Percentiles rank a stretch among this genome's conserved stretches.
Conservation (phyloP, 2,329 filamentous ascomycete genomes). For the Xylaria hypoxylon region DNA sequence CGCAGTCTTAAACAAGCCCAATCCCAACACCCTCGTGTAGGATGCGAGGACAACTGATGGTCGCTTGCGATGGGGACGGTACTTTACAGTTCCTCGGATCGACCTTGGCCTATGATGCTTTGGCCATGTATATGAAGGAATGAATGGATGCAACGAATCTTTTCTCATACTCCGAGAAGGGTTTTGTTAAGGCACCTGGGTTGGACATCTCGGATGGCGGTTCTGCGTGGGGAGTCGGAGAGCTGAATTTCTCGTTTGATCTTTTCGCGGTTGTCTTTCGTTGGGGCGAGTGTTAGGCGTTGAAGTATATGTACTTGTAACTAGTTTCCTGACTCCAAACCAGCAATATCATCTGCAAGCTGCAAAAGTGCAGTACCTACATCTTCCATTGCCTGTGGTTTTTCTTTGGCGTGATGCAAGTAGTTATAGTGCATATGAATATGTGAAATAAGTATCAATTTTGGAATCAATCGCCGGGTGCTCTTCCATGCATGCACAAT, state of each 20-base stretch:
- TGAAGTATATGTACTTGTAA: constrained; percentile 39
- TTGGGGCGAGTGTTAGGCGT: constrained; percentile 36
- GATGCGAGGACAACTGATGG: constrained; percentile 22
- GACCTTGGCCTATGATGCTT: constrained; percentile 28
- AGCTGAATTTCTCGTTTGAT: constrained; percentile 40
- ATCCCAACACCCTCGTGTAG: constrained; percentile 9
- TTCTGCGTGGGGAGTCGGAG: constrained; percentile 42
- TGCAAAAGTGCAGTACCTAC: constrained; percentile 21
- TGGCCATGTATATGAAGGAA: constrained; percentile 46
- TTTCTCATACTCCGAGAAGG: constrained; percentile 47
- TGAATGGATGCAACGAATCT: constrained; percentile 43
- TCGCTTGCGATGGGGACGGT: constrained; percentile 20
- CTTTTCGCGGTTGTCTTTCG: constrained; percentile 36
- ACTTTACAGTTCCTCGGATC: constrained; percentile 29
- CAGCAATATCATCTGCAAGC: constrained; percentile 28
- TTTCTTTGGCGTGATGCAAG: background rate
- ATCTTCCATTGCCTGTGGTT: background rate
- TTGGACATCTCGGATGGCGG: constrained; percentile 48
- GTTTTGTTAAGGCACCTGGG: constrained; percentile 46
- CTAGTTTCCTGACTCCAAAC: constrained; percentile 27
- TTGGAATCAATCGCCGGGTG: background rate
- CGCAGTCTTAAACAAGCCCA: constrained; percentile 12
- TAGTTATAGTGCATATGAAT: background rate
- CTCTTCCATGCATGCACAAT: background rate
- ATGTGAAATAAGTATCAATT: background rate